Conservation (phyloP, 2,329 filamentous ascomycete genomes). For the Onygena corvina region DNA sequence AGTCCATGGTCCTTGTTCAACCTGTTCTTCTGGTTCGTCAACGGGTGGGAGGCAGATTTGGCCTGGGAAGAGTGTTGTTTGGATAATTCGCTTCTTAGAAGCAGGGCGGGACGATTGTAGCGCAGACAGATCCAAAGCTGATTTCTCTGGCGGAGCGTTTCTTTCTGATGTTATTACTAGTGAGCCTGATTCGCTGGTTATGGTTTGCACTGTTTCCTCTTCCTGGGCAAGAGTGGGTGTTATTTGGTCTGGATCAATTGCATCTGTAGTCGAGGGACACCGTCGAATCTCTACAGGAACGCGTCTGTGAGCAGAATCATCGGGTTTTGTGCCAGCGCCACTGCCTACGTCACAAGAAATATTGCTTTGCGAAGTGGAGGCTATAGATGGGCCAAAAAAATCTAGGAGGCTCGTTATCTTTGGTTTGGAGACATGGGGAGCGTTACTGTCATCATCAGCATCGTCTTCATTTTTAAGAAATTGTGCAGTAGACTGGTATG, state of each 20-base stretch:
- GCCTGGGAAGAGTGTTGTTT: slow-evolving; percentile 3
- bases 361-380: neutral
- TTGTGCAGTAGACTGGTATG: neutral
- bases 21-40: slow-evolving; percentile 14
- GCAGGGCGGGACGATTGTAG: slow-evolving; percentile 15
- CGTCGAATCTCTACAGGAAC: neutral
- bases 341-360: neutral
- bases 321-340: neutral
- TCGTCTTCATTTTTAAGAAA: neutral
- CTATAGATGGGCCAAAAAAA: slow-evolving; percentile 5
- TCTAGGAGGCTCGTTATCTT: neutral
- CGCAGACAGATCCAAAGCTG: slow-evolving; percentile 26
- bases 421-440: neutral
- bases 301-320: neutral
- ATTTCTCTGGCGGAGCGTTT: slow-evolving; percentile 22
- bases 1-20: slow-evolving; percentile 32
- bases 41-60: neutral
- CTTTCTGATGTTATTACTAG: neutral
- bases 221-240: neutral
- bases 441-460: neutral
- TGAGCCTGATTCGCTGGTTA: neutral
- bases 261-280: neutral
- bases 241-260: neutral
- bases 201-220: neutral
- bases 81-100: neutral